Percentiles rank a stretch among this genome's conserved stretches.
phyloP scores from a whole-genome alignment of 345 rosid species.

The Erysimum cheiranthoides region DNA sequence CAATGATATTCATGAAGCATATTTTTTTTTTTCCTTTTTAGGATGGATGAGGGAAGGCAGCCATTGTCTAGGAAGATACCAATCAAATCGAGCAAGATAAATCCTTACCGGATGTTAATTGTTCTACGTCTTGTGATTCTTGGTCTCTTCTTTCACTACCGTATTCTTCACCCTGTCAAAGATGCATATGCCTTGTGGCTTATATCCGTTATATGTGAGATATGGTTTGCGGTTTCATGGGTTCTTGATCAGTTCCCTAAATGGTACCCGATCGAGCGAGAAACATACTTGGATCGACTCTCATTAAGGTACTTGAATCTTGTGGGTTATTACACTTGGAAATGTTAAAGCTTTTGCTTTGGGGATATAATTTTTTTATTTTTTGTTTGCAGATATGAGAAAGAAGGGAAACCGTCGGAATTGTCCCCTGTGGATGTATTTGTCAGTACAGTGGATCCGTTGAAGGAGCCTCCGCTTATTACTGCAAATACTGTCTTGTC shows the following conservation, averaged over 20 bases:
- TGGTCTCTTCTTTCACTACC: constrained; percentile 91
- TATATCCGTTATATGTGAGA: constrained; percentile 95
- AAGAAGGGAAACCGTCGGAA: constrained; percentile 93
- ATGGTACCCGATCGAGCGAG: constrained; percentile 89
- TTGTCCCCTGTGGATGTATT: constrained; percentile 80
- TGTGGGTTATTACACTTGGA: background rate
- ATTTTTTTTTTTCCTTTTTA: constrained; percentile 41
- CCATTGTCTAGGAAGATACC: constrained; percentile 97
- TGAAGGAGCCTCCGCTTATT: constrained; percentile 98
- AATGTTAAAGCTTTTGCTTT: constrained; percentile 1
- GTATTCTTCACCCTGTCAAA: constrained; percentile 88
- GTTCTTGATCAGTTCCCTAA: constrained; percentile 98
- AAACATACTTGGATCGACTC: constrained; percentile 94
- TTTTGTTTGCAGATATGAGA: constrained; percentile 75
- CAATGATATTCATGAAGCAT: constrained; percentile 28
- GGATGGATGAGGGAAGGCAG: constrained; percentile 99
- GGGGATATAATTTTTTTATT: background rate
- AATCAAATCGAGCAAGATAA: constrained; percentile 93
- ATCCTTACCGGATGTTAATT: constrained; percentile 87
- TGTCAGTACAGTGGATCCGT: constrained; percentile 97
- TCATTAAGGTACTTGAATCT: constrained; percentile 71
- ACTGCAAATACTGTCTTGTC: constrained; percentile 98
- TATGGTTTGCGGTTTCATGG: constrained; percentile 99
- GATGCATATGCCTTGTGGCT: constrained; percentile 96
- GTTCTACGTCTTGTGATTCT: constrained; percentile 86